Conservation (phyloP, 2,329 filamentous ascomycete genomes). For the Ceratocystis harringtonii region DNA sequence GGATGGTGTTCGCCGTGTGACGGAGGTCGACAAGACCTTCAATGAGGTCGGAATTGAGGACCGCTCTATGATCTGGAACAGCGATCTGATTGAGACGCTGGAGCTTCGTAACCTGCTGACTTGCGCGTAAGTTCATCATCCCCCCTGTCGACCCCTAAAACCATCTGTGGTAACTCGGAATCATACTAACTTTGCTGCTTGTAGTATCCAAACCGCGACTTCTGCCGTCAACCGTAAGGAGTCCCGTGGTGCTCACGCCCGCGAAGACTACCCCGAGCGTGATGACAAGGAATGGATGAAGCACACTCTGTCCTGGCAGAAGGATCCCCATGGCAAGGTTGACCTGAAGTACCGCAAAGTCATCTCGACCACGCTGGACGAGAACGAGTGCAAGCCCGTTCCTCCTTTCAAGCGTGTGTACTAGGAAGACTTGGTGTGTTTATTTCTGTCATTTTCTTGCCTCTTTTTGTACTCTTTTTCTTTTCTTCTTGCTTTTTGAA, state of each 20-base stretch:
- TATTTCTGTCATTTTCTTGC: slow-evolving; percentile 7
- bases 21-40: slow-evolving; percentile 66
- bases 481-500: slow-evolving; percentile 11
- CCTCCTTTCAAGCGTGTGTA: slow-evolving; percentile 93
- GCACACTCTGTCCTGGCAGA: slow-evolving; percentile 95
- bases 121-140: slow-evolving; percentile 58
- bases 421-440: slow-evolving; percentile 31
- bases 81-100: slow-evolving; percentile 87
- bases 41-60: slow-evolving; percentile 86
- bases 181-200: slow-evolving; percentile 15
- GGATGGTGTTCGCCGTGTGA: slow-evolving; percentile 81
- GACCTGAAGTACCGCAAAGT: slow-evolving; percentile 79
- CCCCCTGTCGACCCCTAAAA: background rate
- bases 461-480: slow-evolving; percentile 7
- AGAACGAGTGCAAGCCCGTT: slow-evolving; percentile 89
- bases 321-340: slow-evolving; percentile 72
- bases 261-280: slow-evolving; percentile 91
- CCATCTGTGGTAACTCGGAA: background rate
- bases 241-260: slow-evolving; percentile 89
- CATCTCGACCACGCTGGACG: slow-evolving; percentile 69
- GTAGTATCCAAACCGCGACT: slow-evolving; percentile 73
- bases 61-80: slow-evolving; percentile 99
- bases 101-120: slow-evolving; percentile 91
- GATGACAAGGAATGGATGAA: slow-evolving; percentile 99
- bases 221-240: slow-evolving; percentile 90